Evolutionary conservation across 2,329 filamentous ascomycete genomes (phyloP).

Genomic region (Coniochaeta ligniaria): DNA sequence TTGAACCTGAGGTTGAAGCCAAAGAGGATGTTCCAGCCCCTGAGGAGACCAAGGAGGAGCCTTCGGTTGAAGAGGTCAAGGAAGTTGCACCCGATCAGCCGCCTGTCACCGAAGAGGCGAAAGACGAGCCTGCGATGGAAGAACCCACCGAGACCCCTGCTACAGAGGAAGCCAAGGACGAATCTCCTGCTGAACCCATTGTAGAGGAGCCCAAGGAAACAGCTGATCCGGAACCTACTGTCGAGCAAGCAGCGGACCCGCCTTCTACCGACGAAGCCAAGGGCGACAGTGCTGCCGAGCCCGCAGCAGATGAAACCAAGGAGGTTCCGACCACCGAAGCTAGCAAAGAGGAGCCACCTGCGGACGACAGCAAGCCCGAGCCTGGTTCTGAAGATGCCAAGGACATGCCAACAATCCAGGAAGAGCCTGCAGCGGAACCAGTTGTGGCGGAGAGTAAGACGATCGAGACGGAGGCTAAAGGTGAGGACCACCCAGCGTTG

Average conservation of each 20-base stretch:
- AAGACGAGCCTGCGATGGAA: not conserved
- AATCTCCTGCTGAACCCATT: not conserved
- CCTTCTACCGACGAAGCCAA: not conserved
- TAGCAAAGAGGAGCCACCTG: not conserved
- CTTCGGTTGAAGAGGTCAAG: conserved; percentile 4
- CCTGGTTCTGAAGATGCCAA: not conserved
- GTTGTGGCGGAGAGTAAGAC: not conserved
- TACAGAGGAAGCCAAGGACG: not conserved
- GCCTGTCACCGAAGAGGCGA: conserved; percentile 17
- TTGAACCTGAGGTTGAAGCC: not conserved
- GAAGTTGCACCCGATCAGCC: conserved; percentile 37
- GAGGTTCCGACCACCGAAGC: not conserved
- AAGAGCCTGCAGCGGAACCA: not conserved
- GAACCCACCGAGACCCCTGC: not conserved
- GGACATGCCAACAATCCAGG: not conserved
- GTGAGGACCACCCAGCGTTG: conserved; percentile 21
- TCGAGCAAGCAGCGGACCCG: conserved; percentile 1
- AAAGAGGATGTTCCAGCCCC: not conserved
- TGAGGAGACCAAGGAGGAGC: conserved; percentile 13
- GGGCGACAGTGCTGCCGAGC: conserved; percentile 42
- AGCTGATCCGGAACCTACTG: conserved; percentile 7
- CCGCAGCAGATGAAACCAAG: conserved; percentile 41
- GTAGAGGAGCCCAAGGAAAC: not conserved
- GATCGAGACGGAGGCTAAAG: conserved; percentile 14
- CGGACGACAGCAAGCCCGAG: not conserved